These are phyloP conservation scores for Clavispora santaluciae DNA, from an alignment of 805 yeast genomes.

Conservation along the genomic window DNA sequence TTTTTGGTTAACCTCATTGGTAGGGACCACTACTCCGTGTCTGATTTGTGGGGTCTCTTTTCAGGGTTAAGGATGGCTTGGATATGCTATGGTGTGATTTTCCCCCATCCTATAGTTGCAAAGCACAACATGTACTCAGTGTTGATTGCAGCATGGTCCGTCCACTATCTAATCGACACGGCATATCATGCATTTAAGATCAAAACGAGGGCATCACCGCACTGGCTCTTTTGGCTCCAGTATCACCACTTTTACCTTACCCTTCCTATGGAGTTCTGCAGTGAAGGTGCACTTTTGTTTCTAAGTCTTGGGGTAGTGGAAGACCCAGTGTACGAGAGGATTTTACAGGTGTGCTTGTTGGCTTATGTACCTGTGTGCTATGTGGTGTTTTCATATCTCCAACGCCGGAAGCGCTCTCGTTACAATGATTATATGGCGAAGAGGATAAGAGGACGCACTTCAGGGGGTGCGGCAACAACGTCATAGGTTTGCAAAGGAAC, in stretches of 20 bases:
- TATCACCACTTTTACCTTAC: slow-evolving; percentile 31
- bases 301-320: slow-evolving; percentile 31
- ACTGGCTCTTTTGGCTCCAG: slow-evolving; percentile 32
- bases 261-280: slow-evolving; percentile 27
- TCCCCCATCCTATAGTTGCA: slow-evolving; percentile 38
- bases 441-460: slow-evolving; percentile 11
- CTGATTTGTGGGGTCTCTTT: slow-evolving; percentile 25
- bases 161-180: slow-evolving; percentile 27
- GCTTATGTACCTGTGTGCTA: slow-evolving; percentile 34
- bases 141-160: slow-evolving; percentile 35
- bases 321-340: slow-evolving; percentile 20
- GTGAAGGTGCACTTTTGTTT: slow-evolving; percentile 34
- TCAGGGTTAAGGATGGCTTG: slow-evolving; percentile 31
- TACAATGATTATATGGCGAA: slow-evolving; percentile 21
- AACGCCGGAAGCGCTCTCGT: slow-evolving; percentile 14
- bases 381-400: slow-evolving; percentile 29
- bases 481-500: too few relatives aligned
- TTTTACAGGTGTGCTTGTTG: slow-evolving; percentile 23
- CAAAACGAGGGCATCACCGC: slow-evolving; percentile 33
- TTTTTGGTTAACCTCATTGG: slow-evolving; percentile 10
- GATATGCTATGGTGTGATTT: slow-evolving; percentile 39
- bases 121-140: slow-evolving; percentile 38
- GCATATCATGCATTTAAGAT: slow-evolving; percentile 32
- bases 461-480: too few relatives aligned
- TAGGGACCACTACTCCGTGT: slow-evolving; percentile 2